phyloP scores from a whole-genome alignment of 2,329 filamentous ascomycete genomes.

The Phyllosticta ampelicida region DNA sequence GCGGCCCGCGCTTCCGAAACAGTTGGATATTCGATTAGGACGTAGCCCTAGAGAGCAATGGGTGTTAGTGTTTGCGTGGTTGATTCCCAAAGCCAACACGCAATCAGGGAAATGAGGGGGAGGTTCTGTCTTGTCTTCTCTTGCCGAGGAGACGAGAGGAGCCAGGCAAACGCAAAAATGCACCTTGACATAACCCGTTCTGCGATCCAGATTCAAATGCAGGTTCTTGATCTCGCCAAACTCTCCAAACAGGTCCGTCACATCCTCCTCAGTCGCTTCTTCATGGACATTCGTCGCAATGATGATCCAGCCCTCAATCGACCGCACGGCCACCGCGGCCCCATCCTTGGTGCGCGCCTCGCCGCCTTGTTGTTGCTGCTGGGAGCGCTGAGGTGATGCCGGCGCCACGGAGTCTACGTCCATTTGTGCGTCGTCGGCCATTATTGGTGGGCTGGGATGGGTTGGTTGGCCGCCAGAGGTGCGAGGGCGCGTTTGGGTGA shows the following conservation, averaged over 20 bases:
- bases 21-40: constrained; percentile 73
- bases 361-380: constrained; percentile 3
- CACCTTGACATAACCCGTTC: constrained; percentile 82
- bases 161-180: background rate
- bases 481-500: background rate
- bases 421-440: background rate
- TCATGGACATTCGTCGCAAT: constrained; percentile 81
- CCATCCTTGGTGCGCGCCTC: constrained; percentile 63
- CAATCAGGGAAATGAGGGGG: too few species aligned
- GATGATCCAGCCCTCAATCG: constrained; percentile 83
- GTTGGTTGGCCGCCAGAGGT: background rate
- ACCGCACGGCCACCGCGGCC: constrained; percentile 64
- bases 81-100: too few species aligned
- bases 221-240: constrained; percentile 82
- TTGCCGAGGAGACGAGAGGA: too few species aligned
- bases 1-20: constrained; percentile 70
- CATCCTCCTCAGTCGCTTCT: constrained; percentile 72
- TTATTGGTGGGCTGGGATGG: background rate
- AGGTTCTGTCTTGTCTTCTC: too few species aligned
- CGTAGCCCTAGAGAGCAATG: constrained; percentile 57
- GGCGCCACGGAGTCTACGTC: background rate
- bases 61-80: background rate
- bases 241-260: constrained; percentile 73
- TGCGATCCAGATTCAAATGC: constrained; percentile 70
- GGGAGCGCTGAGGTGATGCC: constrained; percentile 7